These are phyloP conservation scores for Botryotinia globosa DNA, from an alignment of 2,329 filamentous ascomycete genomes.

Conservation along the genomic window DNA sequence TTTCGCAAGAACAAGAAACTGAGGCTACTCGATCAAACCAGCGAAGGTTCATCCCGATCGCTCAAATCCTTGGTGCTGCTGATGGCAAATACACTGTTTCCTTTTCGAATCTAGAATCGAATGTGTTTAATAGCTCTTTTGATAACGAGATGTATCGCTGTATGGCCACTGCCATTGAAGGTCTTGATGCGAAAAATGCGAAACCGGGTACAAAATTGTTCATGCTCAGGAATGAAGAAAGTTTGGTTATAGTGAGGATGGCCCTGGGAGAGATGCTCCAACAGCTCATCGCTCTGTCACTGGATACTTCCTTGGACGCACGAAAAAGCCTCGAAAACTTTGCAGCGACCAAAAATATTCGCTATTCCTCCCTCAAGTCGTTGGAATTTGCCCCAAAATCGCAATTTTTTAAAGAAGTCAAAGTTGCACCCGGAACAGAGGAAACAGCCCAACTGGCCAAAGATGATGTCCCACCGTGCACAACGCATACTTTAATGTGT, in stretches of 20 bases:
- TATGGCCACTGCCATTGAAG: rapidly evolving
- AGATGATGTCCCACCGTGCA: too few relatives aligned
- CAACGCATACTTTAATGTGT: neutral
- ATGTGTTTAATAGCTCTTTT: rapidly evolving
- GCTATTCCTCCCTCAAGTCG: too few relatives aligned
- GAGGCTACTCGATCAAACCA: neutral
- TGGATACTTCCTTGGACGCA: neutral
- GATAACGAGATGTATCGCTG: rapidly evolving
- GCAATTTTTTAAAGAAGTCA: neutral
- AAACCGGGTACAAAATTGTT: too few relatives aligned
- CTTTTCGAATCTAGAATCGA: neutral
- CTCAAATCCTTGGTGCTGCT: neutral
- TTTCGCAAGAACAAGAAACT: neutral
- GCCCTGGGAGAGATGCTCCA: neutral
- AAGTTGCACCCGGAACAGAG: neutral
- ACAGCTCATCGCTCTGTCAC: neutral
- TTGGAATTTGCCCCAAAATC: neutral
- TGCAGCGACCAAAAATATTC: rapidly evolving
- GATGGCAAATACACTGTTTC: neutral
- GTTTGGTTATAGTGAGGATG: rapidly evolving
- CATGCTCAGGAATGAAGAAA: neutral
- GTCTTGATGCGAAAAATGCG: rapidly evolving
- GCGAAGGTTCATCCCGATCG: neutral
- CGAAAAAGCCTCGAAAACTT: neutral
- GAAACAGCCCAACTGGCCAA: neutral